Evolutionary conservation across 768 basidiomycete species (phyloP), one percentile per base, ranked within the genome.

Genomic region (Mycena belliarum): DNA sequence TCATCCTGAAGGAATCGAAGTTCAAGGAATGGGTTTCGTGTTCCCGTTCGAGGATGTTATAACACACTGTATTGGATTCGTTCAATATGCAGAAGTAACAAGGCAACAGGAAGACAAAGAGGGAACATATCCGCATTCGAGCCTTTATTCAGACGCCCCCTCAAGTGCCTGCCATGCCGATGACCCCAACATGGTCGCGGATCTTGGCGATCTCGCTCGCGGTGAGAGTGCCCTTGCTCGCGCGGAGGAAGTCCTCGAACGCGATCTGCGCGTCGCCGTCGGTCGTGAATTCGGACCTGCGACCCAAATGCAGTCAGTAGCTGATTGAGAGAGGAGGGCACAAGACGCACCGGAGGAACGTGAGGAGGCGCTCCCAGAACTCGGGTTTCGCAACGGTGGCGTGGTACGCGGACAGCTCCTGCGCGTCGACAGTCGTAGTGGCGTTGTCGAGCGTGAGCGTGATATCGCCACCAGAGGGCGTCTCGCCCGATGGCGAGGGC

Each of bases 141-240:
- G 33, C 7, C 29, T 32, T 15, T 8, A 35, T 35, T 4, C 4
- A 15, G 16, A 35, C 33, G 14, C 33, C 7, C 4, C 7, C 33
- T 35, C 33, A 35, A 35, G 82, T 86, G 14, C 93, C 93, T 21
- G 86, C 90, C 93, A 95, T 95, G 26, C 94, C 95, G 40, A 85
- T 79, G 24, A 96, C 82, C 6, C 94, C 94, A 18, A 94, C 89
- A 21, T 80, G 78, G 70, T 98, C 96, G 46, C 96, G 82, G 65
- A 98, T 94, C 77, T 84, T 91, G 15, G 96, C 96, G 55, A 97
- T 92, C 69, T 98, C 92, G 59, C 79, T 86, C 0, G 93, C 86
- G 18, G 85, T 90, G 66, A 99, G 79, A 25, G 81, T 81, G 8
- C 85, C 87, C 69, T 95, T 95, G 70, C 85, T 87, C 0, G 88